These are phyloP conservation scores for Zygosaccharomyces kombuchaensis DNA, from an alignment of 805 yeast species.

Conservation along the genomic window DNA sequence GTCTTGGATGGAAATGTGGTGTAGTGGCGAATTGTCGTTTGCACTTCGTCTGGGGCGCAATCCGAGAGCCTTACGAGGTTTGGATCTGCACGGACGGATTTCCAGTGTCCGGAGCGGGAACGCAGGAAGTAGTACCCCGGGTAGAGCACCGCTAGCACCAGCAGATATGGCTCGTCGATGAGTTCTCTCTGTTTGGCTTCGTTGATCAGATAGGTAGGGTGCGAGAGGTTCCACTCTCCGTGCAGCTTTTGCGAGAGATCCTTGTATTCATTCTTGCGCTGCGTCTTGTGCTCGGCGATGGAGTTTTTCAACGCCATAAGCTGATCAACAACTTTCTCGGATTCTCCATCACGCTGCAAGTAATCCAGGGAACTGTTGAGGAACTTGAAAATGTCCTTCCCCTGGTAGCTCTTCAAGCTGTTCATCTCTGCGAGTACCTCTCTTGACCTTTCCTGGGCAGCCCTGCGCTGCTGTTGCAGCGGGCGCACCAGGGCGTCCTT, in stretches of 20 bases:
- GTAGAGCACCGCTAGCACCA: constrained; percentile 28
- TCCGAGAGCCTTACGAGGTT: constrained; percentile 3
- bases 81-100: constrained; percentile 12
- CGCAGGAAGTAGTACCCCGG: constrained; percentile 28
- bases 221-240: constrained; percentile 28
- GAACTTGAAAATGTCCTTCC: constrained; percentile 29
- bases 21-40: constrained; percentile 20
- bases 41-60: constrained; percentile 10
- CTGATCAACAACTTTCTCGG: constrained; percentile 9
- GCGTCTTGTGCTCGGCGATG: constrained; percentile 14
- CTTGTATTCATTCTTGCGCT: constrained; percentile 27
- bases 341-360: constrained; percentile 15
- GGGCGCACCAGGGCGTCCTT: constrained; percentile 28
- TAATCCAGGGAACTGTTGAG: constrained; percentile 30
- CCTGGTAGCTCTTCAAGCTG: constrained; percentile 30
- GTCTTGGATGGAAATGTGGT: constrained; percentile 28
- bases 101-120: constrained; percentile 22
- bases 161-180: constrained; percentile 27
- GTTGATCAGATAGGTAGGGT: constrained; percentile 26
- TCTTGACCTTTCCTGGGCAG: constrained; percentile 20
- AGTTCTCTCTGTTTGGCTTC: constrained; percentile 25
- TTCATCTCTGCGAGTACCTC: constrained; percentile 21
- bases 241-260: constrained; percentile 25
- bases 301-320: constrained; percentile 17
- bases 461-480: constrained; percentile 21